These are phyloP conservation scores for Eucalyptus caleyi DNA, from an alignment of 345 rosid genomes.

Conservation along the genomic window DNA sequence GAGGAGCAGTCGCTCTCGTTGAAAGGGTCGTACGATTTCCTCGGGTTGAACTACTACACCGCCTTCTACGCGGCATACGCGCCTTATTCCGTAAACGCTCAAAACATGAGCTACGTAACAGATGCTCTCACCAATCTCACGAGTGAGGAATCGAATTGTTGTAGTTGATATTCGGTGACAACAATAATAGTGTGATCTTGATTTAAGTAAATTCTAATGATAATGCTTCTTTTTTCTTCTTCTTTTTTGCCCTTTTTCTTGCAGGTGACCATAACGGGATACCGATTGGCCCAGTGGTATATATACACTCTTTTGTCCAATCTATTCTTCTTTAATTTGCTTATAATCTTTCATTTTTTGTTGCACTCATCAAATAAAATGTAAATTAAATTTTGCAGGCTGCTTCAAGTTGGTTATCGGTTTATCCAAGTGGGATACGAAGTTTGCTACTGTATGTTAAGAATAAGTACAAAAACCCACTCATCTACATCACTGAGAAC, in stretches of 20 bases:
- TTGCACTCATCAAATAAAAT: not conserved
- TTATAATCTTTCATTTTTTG: not conserved
- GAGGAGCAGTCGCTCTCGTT: not conserved
- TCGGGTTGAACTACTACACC: constrained; percentile 9
- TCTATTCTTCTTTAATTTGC: not conserved
- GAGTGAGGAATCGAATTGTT: not conserved
- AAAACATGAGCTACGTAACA: not conserved
- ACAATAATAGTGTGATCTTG: not conserved
- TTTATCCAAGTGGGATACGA: constrained; percentile 1
- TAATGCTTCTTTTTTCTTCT: not conserved
- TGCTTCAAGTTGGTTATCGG: not conserved
- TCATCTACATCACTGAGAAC: constrained; percentile 2
- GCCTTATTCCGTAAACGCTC: not conserved
- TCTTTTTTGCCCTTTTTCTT: not conserved
- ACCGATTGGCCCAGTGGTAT: constrained; percentile 3
- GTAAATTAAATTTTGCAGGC: not conserved
- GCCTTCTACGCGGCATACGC: not conserved
- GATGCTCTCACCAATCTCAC: constrained; percentile 3
- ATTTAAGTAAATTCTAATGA: not conserved
- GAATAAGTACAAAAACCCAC: not conserved
- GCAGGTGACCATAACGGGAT: constrained; percentile 5
- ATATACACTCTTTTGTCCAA: too few relatives aligned
- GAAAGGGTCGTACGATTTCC: constrained; percentile 2
- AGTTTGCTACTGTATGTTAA: not conserved
- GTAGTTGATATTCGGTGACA: not conserved